Conservation (phyloP, 2,329 filamentous ascomycete genomes). For the Alternaria conjuncta region DNA sequence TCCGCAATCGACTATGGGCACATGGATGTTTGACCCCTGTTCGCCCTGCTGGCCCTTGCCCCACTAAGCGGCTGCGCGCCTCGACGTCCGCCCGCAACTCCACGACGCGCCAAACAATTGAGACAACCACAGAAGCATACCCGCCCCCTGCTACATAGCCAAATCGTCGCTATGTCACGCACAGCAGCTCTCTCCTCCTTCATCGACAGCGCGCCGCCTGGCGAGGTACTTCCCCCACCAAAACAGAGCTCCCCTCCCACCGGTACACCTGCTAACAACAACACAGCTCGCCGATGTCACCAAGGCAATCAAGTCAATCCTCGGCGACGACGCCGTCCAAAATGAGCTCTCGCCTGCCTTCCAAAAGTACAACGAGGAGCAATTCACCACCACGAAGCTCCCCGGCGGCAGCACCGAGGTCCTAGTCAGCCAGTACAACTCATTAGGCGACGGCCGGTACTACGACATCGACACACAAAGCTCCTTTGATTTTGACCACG, state of each 20-base stretch:
- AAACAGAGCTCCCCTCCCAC: not conserved
- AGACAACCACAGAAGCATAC: not conserved
- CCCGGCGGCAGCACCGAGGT: slow-evolving; percentile 81
- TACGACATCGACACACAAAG: slow-evolving; percentile 88
- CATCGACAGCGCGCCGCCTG: slow-evolving; percentile 90
- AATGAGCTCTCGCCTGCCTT: slow-evolving; percentile 81
- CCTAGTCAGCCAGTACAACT: slow-evolving; percentile 86
- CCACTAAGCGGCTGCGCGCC: slow-evolving; percentile 26
- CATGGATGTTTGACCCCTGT: not conserved
- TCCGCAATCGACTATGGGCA: not conserved
- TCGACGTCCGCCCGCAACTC: slow-evolving; percentile 28
- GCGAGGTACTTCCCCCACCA: slow-evolving; percentile 73
- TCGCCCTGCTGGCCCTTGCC: slow-evolving; percentile 20
- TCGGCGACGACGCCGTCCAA: slow-evolving; percentile 71
- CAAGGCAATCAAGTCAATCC: slow-evolving; percentile 88
- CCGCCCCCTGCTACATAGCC: not conserved
- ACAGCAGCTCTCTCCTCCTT: slow-evolving; percentile 69
- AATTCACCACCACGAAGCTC: slow-evolving; percentile 87
- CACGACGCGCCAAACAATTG: slow-evolving; percentile 17
- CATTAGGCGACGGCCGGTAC: slow-evolving; percentile 80
- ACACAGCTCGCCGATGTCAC: slow-evolving; percentile 83
- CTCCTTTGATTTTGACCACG: slow-evolving; percentile 88
- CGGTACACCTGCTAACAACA: slow-evolving; percentile 28
- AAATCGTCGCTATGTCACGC: slow-evolving; percentile 41
- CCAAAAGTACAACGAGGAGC: slow-evolving; percentile 94